Base-by-base conservation (phyloP, 257 asterid species). In the Solanum piurae region DNA sequence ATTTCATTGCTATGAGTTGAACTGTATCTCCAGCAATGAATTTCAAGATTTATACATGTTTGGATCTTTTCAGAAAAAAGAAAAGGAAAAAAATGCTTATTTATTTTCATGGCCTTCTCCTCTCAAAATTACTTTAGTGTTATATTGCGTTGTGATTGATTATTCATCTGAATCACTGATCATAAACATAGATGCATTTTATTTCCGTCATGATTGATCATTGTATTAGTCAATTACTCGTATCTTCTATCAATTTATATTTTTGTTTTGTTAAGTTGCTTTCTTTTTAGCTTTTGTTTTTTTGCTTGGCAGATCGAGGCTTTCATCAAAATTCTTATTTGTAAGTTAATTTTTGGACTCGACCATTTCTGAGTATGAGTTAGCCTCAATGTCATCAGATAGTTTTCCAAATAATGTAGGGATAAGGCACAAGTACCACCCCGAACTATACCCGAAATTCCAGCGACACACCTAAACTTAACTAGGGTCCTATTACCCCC, bases 131-230 rank as follows among this genome's bases (percentile, higher is more conserved):
- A 76, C 60, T 40, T 7, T n/a, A 12, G 60, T 76, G 49, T 25
- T 44, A 42, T 42, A 40, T 40, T n/a, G 84, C 37, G 0, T 77
- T 77, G 62, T n/a, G 62, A 77, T 85, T 74, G 86, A 73, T 92
- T 86, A 49, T 91, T 85, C 89, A 37, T 40, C 87, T 21, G 83
- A 87, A 55, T 86, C 72, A 40, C 42, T 85, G 90, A 87, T 88
- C 91, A 86, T 64, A 89, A 88, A 86, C 82, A 76, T 46, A 55
- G 40, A 12, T 5, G 16, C 89, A 89, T 90, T 87, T 42, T 8
- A 29, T 76, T 74, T 9, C 18, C 27, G 58, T 31, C 38, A 5
- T 84, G 72, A 31, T 18, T 64, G 18, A 33, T 60, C 27, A 40
- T 36, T 58, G 36, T 31, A 69, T 42, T 86, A 74, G 52, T 37